Base-by-base conservation (phyloP, 768 basidiomycete species). In the Gyrodon lividus region DNA sequence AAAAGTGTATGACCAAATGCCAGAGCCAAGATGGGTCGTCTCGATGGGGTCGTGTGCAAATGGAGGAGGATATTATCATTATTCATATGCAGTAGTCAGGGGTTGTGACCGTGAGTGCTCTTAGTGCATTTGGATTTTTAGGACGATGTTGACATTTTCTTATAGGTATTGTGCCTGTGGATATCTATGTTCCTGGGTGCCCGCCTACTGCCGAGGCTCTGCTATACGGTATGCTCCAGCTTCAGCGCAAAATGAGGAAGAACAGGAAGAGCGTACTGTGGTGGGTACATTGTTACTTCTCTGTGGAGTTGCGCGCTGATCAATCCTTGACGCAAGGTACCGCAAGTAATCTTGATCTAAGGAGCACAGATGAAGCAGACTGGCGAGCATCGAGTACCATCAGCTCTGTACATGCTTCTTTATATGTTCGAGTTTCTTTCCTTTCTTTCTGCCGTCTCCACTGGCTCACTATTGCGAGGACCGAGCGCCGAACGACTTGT, bases 31-130 rank as follows among this genome's bases (percentile, higher is more conserved):
- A 65, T 99, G 97, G 97, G 97, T 99, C 51, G 89, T 99, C 66
- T 98, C 96, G 22, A 98, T 99, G 97, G 97, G 97, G 41, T 98
- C 96, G 5, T 99, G 97, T 70, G 97, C 97, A 16, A 98, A 98
- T 69, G 97, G 97, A 26, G 93, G 94, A 50, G 94, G 93, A 14
- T 95, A 94, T 75, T 94, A 95, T 70, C 94, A 96, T 73, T 97
- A 98, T 71, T 97, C 96, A 23, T 99, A 99, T 73, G 94, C 95
- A 24, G 97, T 99, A 55, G 97, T 98, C 33, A 86, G 97, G 42
- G 97, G 97, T 14, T 98, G 96, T 69, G 97, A 99, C 76, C 84
- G 97, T 89, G 68, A 52, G 88, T 72, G 26, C 9, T 69, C 33
- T 46, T n/a, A 28, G 44, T 46, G 2, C 42, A 28, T 37, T 49